Conservation (phyloP, 371 early-diverging fungal genomes). For the Dichotomocladium elegans region DNA sequence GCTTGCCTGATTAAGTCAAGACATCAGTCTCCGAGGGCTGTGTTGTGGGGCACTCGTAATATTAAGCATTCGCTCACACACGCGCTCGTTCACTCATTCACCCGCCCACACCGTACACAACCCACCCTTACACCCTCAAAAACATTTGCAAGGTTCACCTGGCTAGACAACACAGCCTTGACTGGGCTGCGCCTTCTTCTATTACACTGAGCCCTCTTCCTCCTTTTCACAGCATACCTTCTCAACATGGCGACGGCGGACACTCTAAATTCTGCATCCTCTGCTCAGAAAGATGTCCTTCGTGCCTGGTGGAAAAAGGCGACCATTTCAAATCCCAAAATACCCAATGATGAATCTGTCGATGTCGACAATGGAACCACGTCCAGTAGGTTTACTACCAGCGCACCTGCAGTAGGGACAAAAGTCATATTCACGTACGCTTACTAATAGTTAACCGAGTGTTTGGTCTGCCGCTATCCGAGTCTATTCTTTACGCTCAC, state of each 20-base stretch:
- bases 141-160: too few relatives aligned
- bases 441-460: conserved; percentile 22
- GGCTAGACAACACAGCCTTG: background rate
- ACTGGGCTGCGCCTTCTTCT: background rate
- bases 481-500: conserved; percentile 36
- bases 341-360: background rate
- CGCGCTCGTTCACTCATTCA: background rate
- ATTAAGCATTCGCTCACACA: background rate
- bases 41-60: background rate
- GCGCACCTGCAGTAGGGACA: too few relatives aligned
- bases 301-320: conserved; percentile 42
- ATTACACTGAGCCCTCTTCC: background rate
- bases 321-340: background rate
- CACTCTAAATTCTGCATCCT: conserved; percentile 16
- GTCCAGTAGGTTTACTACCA: background rate
- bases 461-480: conserved; percentile 31
- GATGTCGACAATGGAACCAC: background rate
- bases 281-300: conserved; percentile 25
- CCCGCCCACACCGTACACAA: background rate
- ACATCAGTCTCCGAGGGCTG: background rate
- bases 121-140: background rate
- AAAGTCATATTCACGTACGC: background rate
- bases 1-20: background rate
- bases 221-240: background rate
- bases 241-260: conserved; percentile 15